phyloP scores from a whole-genome alignment of 2,329 filamentous ascomycete genomes.

The Zasmidium citrigriseum region DNA sequence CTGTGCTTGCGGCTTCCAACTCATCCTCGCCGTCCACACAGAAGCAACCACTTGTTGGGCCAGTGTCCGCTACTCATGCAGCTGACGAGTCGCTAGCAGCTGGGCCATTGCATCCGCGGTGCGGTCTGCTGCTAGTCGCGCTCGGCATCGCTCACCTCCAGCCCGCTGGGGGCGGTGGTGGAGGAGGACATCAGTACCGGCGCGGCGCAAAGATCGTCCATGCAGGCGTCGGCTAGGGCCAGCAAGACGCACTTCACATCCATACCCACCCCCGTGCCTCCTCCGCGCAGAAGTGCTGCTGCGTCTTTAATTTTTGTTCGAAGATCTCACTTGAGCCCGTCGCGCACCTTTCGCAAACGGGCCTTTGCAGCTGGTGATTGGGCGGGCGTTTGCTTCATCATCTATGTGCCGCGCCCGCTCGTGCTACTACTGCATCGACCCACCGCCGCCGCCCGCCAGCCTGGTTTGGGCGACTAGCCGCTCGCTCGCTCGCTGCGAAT shows the following conservation, averaged over 20 bases:
- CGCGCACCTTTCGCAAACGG: not conserved
- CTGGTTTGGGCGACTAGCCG: constrained; percentile 1
- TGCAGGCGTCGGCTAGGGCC: not conserved
- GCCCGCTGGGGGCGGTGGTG: not conserved
- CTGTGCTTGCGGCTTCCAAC: too few relatives aligned
- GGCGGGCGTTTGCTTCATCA: not conserved
- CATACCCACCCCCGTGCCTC: not conserved
- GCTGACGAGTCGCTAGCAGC: too few relatives aligned
- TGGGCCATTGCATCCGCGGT: not conserved
- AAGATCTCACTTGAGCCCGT: not conserved
- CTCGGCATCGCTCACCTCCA: not conserved
- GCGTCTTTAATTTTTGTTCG: not conserved
- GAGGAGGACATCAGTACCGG: not conserved
- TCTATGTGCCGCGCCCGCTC: not conserved
- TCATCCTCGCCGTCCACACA: too few relatives aligned
- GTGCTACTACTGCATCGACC: not conserved
- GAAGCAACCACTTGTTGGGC: too few relatives aligned
- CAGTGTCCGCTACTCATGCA: too few relatives aligned
- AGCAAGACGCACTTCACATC: not conserved
- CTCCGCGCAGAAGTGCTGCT: not conserved
- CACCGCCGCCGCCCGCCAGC: not conserved
- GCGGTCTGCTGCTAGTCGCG: too few relatives aligned
- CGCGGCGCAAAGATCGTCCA: not conserved
- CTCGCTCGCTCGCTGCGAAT: too few relatives aligned
- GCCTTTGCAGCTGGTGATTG: not conserved